phyloP scores from a whole-genome alignment of 805 yeast genomes.

The Kluyveromyces starmeri region DNA sequence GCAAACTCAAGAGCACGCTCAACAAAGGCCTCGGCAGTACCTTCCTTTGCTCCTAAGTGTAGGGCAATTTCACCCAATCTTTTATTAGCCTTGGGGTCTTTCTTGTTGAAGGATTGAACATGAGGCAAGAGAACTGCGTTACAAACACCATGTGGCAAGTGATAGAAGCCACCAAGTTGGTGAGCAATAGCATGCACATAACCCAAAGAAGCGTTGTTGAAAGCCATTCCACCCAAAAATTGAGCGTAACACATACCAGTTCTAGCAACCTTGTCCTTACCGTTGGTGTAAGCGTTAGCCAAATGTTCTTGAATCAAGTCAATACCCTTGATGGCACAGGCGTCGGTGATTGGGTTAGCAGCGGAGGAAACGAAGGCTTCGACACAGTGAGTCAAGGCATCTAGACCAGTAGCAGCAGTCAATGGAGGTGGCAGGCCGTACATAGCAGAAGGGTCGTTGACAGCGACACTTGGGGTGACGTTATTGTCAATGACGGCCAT shows the following conservation, averaged over 20 bases:
- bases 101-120: conserved; percentile 22
- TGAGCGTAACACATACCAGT: conserved; percentile 37
- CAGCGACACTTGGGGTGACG: conserved; percentile 35
- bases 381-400: conserved; percentile 37
- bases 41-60: conserved; percentile 13
- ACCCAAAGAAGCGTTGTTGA: conserved; percentile 35
- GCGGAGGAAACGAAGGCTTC: conserved; percentile 41
- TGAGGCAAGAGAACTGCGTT: conserved; percentile 40
- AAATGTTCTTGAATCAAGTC: conserved; percentile 33
- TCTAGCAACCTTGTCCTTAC: conserved; percentile 35
- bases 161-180: conserved; percentile 33
- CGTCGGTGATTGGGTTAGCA: conserved; percentile 38
- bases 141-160: conserved; percentile 38
- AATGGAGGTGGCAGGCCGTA: conserved; percentile 34
- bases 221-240: conserved; percentile 38
- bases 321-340: conserved; percentile 35
- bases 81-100: conserved; percentile 7
- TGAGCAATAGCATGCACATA: conserved; percentile 36
- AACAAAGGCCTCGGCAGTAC: conserved; percentile 13
- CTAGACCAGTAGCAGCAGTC: conserved; percentile 36
- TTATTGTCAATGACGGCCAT: conserved; percentile 37
- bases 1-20: conserved; percentile 11
- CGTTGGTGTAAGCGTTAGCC: conserved; percentile 32
- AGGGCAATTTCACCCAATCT: conserved; percentile 17
- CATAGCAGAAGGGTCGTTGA: conserved; percentile 36